Evolutionary conservation across 2,329 filamentous ascomycete genomes (phyloP).

Genomic region (Hypoxylon sp.): DNA sequence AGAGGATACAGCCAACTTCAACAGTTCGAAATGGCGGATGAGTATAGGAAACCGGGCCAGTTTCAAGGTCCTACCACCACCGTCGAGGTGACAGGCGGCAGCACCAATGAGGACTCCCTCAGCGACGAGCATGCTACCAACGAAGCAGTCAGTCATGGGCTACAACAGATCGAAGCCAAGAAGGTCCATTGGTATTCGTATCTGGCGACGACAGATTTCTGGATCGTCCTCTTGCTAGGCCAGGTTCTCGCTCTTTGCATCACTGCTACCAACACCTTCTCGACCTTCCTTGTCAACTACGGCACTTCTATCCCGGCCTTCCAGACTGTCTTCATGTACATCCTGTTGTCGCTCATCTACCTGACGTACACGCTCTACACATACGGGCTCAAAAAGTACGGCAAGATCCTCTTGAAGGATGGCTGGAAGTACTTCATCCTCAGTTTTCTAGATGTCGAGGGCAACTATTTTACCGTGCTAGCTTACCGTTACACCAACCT

Average conservation of each 20-base stretch:
- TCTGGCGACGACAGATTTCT: slow-evolving; percentile 86
- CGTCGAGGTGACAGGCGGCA: slow-evolving; percentile 40
- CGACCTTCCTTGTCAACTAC: slow-evolving; percentile 70
- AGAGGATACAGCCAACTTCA: slow-evolving; percentile 34
- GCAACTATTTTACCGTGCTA: slow-evolving; percentile 97
- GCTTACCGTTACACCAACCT: slow-evolving; percentile 94
- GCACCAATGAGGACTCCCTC: slow-evolving; percentile 21
- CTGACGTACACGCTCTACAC: slow-evolving; percentile 79
- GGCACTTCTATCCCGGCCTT: slow-evolving; percentile 90
- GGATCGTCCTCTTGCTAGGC: slow-evolving; percentile 79
- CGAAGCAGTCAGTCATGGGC: slow-evolving; percentile 57
- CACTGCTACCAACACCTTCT: slow-evolving; percentile 92
- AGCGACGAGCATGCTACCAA: slow-evolving; percentile 37
- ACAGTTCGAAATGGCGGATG: slow-evolving; percentile 42
- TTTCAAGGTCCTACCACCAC: slow-evolving; percentile 37
- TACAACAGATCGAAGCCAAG: slow-evolving; percentile 62
- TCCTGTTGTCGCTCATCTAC: slow-evolving; percentile 83
- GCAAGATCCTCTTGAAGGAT: slow-evolving; percentile 68
- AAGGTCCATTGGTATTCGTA: slow-evolving; percentile 73
- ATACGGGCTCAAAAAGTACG: slow-evolving; percentile 78
- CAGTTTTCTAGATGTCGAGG: slow-evolving; percentile 91
- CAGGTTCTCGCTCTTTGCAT: slow-evolving; percentile 90
- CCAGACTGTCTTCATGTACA: slow-evolving; percentile 95
- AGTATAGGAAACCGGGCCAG: slow-evolving; percentile 39
- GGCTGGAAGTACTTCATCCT: slow-evolving; percentile 96